A percentile compares a stretch with the other conserved stretches of the same genome.
These are phyloP conservation scores for Pezicula carpinea DNA, from an alignment of 2,329 filamentous ascomycete species.

Conservation along the genomic window DNA sequence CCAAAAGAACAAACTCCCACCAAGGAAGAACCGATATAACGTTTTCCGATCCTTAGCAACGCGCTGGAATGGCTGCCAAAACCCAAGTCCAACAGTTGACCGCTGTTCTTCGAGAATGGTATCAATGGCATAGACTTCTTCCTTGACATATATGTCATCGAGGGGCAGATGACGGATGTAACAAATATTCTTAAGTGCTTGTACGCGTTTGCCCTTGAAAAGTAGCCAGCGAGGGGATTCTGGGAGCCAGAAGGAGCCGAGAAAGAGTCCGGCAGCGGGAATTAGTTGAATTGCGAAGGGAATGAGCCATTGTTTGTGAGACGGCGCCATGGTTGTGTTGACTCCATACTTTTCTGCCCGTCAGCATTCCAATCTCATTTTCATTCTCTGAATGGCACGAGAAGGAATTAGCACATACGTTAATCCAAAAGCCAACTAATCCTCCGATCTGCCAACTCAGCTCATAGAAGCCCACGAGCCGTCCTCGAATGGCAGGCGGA, in stretches of 20 bases:
- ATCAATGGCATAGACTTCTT: slow-evolving; percentile 69
- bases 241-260: slow-evolving; percentile 52
- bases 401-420: slow-evolving; percentile 30
- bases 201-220: slow-evolving; percentile 53
- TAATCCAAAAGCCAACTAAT: slow-evolving; percentile 61
- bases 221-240: slow-evolving; percentile 70
- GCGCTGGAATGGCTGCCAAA: slow-evolving; percentile 66
- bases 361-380: no score
- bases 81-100: slow-evolving; percentile 61
- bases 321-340: slow-evolving; percentile 40
- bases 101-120: slow-evolving; percentile 64
- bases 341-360: slow-evolving; percentile 38
- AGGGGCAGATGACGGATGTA: slow-evolving; percentile 58
- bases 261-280: slow-evolving; percentile 56
- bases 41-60: slow-evolving; percentile 51
- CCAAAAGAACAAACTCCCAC: slow-evolving; percentile 70
- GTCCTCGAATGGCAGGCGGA: slow-evolving; percentile 59
- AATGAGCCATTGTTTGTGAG: slow-evolving; percentile 56
- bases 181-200: slow-evolving; percentile 53
- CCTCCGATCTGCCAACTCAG: slow-evolving; percentile 61
- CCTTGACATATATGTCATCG: slow-evolving; percentile 61
- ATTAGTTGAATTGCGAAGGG: slow-evolving; percentile 62
- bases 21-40: slow-evolving; percentile 68
- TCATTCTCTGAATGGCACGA: no score
- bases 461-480: slow-evolving; percentile 63